Evolutionary conservation across 441 rosid species (phyloP), one percentile per base, ranked within the genome.

Genomic region (Corymbia citriodora): DNA sequence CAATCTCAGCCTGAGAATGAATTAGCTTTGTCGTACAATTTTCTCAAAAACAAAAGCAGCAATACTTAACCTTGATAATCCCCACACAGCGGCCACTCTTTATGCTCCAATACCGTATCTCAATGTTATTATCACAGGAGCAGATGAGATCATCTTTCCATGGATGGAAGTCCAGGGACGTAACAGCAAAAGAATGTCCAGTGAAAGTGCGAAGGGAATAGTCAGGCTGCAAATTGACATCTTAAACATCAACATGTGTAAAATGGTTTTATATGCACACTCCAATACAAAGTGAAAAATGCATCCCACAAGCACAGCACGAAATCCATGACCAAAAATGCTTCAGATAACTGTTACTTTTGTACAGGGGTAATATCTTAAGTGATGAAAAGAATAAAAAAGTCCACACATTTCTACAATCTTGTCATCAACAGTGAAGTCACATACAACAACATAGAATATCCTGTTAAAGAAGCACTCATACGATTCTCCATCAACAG

Each of bases 101-200:
- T 89, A 98, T 95, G 88, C 98, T 97, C 99, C 99, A 98, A 91
- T 96, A 98, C 82, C 99, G 94, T 93, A 98, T 98, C 93, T 96
- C 99, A 82, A 96, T 97, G 91, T 96, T 95, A 68, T 91, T 94
- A 92, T 97, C 99, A 88, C 99, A 98, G 68, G 99, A 98, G 93
- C 98, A 96, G 91, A 97, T 93, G 91, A 98, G 98, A 91, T 98
- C 99, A 87, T 96, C 97, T 89, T 95, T 96, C 91, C 90, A 93
- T 45, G 99, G 99, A 89, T 98, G 99, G 94, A 98, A 98, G 93
- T 98, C 99, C 52, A 98, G 94, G 31, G 99, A 98, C 92, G 94
- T 95, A 70, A 95, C 99, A 89, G 95, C 72, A 89, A 94, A 92
- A 52, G 96, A 93, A 95, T 98, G 99, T 74, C 99, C 99, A 57